Conservation (phyloP, 2,329 filamentous ascomycete species). For the Aspergillus arachidicola region DNA sequence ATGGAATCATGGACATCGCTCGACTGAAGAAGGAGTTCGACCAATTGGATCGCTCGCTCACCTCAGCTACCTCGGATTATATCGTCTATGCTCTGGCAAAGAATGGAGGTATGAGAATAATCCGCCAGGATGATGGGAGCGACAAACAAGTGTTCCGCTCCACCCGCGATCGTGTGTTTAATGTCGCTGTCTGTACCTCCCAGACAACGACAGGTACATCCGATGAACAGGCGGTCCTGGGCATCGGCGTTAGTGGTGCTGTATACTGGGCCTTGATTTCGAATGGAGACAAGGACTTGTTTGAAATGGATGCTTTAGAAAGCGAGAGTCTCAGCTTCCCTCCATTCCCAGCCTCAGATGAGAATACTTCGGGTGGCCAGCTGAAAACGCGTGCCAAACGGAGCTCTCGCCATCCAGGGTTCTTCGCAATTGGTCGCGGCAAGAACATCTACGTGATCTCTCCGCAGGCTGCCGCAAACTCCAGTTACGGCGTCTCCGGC, state of each 20-base stretch:
- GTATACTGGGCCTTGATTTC: conserved; percentile 93
- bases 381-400: conserved; percentile 93
- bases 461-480: conserved; percentile 56
- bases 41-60: conserved; percentile 91
- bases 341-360: conserved; percentile 80
- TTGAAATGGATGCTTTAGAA: conserved; percentile 77
- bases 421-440: conserved; percentile 92
- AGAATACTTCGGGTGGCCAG: conserved; percentile 87
- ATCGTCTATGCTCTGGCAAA: conserved; percentile 95
- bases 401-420: conserved; percentile 85
- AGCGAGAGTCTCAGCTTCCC: conserved; percentile 87
- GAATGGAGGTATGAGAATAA: conserved; percentile 87
- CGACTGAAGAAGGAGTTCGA: conserved; percentile 97
- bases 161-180: conserved; percentile 92
- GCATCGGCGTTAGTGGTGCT: conserved; percentile 89
- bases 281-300: conserved; percentile 74
- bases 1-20: conserved; percentile 88
- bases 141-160: conserved; percentile 91
- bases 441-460: conserved; percentile 92
- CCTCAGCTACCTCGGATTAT: conserved; percentile 84
- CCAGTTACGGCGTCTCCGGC: conserved; percentile 53
- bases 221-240: conserved; percentile 80
- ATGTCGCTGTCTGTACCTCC: conserved; percentile 78
- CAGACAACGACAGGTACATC: conserved; percentile 55
- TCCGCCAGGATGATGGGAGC: conserved; percentile 88